phyloP scores from a whole-genome alignment of 345 rosid species.

The Crucihimalaya himalaica region DNA sequence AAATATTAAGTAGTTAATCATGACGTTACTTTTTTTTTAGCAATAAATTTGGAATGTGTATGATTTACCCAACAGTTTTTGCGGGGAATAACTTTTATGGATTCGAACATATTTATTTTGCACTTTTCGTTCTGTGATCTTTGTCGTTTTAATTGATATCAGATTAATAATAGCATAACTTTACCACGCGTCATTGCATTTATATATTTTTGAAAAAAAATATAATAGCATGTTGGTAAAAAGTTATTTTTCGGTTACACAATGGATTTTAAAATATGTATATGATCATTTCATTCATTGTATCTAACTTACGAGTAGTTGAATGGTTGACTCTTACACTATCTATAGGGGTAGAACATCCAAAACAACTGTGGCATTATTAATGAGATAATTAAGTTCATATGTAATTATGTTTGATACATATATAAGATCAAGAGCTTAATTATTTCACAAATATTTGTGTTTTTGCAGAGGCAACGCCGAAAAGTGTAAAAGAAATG shows the following conservation, averaged over 20 bases:
- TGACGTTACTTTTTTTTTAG: neutral
- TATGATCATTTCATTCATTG: neutral
- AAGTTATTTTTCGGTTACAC: neutral
- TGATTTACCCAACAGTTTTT: neutral
- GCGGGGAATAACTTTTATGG: neutral
- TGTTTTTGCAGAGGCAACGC: slow-evolving; percentile 30
- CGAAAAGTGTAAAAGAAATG: slow-evolving; percentile 28
- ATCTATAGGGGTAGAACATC: neutral
- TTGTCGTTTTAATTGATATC: neutral
- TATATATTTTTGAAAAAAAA: neutral
- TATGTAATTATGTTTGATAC: neutral
- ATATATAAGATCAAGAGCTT: neutral
- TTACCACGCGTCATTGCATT: neutral
- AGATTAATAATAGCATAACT: neutral
- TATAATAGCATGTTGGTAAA: neutral
- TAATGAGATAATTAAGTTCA: neutral
- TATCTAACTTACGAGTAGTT: neutral
- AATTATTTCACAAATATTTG: neutral
- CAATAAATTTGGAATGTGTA: neutral
- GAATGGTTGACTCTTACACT: neutral
- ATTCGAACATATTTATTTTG: neutral
- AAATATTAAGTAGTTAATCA: neutral
- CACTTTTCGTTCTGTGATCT: neutral
- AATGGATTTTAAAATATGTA: neutral
- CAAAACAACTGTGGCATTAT: neutral